Evolutionary conservation across 1,284 basidiomycete species (phyloP), one percentile per base, ranked within the genome.

Genomic region (Neonothopanus nambi): DNA sequence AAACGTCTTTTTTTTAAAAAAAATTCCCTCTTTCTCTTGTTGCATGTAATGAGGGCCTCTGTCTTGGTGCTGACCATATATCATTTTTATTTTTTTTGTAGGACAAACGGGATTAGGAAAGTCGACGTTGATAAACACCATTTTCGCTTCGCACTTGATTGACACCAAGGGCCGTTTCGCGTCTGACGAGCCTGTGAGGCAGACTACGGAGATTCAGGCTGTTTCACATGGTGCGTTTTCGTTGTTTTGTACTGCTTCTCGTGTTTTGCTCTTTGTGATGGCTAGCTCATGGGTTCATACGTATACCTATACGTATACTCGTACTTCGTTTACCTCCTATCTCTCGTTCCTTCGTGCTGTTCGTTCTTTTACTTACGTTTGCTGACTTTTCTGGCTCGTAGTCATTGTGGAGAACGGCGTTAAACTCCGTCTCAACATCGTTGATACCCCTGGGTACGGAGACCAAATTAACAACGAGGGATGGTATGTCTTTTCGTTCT

Each of bases 391-490:
- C n/a, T n/a, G n/a, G n/a, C n/a, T n/a, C n/a, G n/a, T 48, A 97
- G 95, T 97, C 59, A 94, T 99, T 61, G 87, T 90, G 51, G 96
- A 99, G 73, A 98, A 98, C 63, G 94, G 94, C 52, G 96, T 99
- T 56, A 89, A 88, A 69, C 85, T 99, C 57, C 86, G 93, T 53
- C 78, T 99, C 64, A 99, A 99, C 82, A 98, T 99, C 61, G 94
- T 99, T 63, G 97, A 99, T 73, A 99, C 97, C 5, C 96, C 96
- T 51, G 96, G 97, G 36, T 99, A 97, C 67, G 97, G 95, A 51
- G 97, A 99, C 80, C 92, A 95, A 67, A 87, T 99, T 70, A 98
- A 99, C 84, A 99, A 99, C 71, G 97, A 99, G 71, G 92, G 92
- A 72, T 98, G 97, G 90, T 93, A 64, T 49, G 87, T 77, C n/a